Conservation (phyloP, 352 stramenopile genomes). For the Phytophthora hibernalis region DNA sequence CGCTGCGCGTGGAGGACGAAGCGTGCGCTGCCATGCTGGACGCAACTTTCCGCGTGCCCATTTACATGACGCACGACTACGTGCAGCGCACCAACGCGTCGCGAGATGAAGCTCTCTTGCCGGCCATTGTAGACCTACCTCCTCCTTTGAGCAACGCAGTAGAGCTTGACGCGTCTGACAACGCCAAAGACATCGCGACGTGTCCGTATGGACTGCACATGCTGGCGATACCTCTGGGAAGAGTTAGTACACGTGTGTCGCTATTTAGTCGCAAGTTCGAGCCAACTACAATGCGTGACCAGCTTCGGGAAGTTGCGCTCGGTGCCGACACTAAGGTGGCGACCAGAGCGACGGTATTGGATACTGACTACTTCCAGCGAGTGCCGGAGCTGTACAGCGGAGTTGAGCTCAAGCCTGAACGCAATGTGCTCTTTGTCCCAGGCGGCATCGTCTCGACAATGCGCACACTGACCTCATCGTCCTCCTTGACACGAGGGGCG, state of each 20-base stretch:
- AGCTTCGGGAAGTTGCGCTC: constrained; percentile 36
- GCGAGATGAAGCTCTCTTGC: constrained; percentile 35
- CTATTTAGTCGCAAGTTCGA: constrained; percentile 44
- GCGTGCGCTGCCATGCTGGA: constrained; percentile 47
- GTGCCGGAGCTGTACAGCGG: constrained; percentile 24
- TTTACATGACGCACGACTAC: constrained; percentile 71
- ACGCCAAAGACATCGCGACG: constrained; percentile 26
- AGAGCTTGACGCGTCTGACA: constrained; percentile 3
- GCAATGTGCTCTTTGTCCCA: constrained; percentile 63
- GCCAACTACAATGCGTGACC: constrained; percentile 17
- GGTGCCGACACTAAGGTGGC: constrained; percentile 28
- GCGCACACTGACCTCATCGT: constrained; percentile 7
- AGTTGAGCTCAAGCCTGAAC: constrained; percentile 25
- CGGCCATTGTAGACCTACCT: constrained; percentile 40
- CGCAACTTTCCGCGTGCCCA: constrained; percentile 54
- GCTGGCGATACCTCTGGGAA: constrained; percentile 38
- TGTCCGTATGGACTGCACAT: constrained; percentile 77
- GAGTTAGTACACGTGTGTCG: constrained; percentile 20
- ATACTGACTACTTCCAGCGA: constrained; percentile 26
- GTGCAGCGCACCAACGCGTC: constrained; percentile 64
- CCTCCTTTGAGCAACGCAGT: neutral
- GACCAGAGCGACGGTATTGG: constrained; percentile 24
- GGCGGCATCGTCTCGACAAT: constrained; percentile 43
- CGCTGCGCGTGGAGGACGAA: constrained; percentile 38
- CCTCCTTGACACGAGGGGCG: neutral